A percentile compares a stretch with the other conserved stretches of the same genome.
These are phyloP conservation scores for Thelephora aurantiotincta DNA, from an alignment of 768 basidiomycete genomes.

Conservation along the genomic window DNA sequence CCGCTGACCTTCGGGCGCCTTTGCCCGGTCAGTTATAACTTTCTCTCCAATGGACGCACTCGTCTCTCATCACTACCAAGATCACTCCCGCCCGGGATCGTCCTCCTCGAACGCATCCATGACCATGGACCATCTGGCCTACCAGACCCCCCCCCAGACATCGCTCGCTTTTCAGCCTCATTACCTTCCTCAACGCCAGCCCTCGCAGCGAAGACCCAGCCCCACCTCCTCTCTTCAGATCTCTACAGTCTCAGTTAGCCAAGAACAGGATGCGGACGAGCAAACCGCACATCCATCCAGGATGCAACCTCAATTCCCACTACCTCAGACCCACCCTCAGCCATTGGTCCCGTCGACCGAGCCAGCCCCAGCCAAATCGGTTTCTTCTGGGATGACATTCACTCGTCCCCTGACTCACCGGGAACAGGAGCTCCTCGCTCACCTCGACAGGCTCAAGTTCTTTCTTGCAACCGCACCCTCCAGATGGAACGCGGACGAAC, in stretches of 20 bases:
- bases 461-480: constrained; percentile 80
- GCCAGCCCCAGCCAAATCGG: constrained; percentile 1
- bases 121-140: constrained; percentile 1
- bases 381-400: constrained; percentile 13
- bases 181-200: constrained; percentile 3
- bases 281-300: constrained; percentile 18
- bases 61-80: constrained; percentile 5
- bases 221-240: constrained; percentile 12
- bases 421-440: constrained; percentile 59
- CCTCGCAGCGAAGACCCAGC: neutral
- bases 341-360: neutral
- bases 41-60: constrained; percentile 9
- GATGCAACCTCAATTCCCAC: constrained; percentile 5
- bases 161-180: constrained; percentile 1
- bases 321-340: neutral
- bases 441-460: constrained; percentile 75
- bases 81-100: constrained; percentile 3
- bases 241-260: constrained; percentile 11
- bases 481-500: constrained; percentile 39
- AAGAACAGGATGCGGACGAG: constrained; percentile 16
- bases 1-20: neutral
- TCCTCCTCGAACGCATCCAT: neutral
- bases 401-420: constrained; percentile 43
- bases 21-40: constrained; percentile 2
- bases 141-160: constrained; percentile 4